phyloP scores from a whole-genome alignment of 371 early-diverging fungal genomes.

The Syncephalastrum sp. region DNA sequence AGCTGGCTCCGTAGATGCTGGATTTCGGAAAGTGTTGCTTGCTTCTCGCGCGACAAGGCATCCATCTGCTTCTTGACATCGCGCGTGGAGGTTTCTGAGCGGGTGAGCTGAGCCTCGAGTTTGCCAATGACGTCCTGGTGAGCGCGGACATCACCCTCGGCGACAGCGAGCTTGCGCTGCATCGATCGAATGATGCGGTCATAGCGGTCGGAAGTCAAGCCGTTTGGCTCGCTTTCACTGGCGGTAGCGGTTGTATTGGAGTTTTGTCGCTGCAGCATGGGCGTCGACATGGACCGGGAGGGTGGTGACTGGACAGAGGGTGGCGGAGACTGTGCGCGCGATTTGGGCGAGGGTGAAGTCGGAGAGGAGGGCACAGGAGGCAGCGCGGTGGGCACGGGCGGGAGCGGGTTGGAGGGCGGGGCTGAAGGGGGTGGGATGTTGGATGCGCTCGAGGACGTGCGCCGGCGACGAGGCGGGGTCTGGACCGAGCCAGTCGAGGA shows the following conservation, averaged over 20 bases:
- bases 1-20: conserved; percentile 36
- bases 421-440: conserved; percentile 41
- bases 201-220: conserved; percentile 33
- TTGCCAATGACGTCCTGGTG: conserved; percentile 50
- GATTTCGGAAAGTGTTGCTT: conserved; percentile 38
- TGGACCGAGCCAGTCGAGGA: conserved; percentile 18
- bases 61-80: conserved; percentile 46
- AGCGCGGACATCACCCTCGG: conserved; percentile 42
- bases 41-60: conserved; percentile 36
- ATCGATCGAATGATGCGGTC: conserved; percentile 41
- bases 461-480: conserved; percentile 13
- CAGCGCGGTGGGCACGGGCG: conserved; percentile 40
- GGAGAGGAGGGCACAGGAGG: conserved; percentile 10
- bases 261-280: conserved; percentile 16
- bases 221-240: conserved; percentile 2
- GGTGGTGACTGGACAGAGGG: neutral
- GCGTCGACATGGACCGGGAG: conserved; percentile 1
- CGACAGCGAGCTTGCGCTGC: conserved; percentile 37
- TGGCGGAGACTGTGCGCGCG: conserved; percentile 3
- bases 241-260: conserved; percentile 11
- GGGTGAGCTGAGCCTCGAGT: conserved; percentile 36
- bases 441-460: conserved; percentile 5
- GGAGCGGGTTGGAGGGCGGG: conserved; percentile 49
- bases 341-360: neutral
- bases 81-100: conserved; percentile 36